Conservation (phyloP, 1,284 basidiomycete genomes). For the Melampsora larici-populina region DNA sequence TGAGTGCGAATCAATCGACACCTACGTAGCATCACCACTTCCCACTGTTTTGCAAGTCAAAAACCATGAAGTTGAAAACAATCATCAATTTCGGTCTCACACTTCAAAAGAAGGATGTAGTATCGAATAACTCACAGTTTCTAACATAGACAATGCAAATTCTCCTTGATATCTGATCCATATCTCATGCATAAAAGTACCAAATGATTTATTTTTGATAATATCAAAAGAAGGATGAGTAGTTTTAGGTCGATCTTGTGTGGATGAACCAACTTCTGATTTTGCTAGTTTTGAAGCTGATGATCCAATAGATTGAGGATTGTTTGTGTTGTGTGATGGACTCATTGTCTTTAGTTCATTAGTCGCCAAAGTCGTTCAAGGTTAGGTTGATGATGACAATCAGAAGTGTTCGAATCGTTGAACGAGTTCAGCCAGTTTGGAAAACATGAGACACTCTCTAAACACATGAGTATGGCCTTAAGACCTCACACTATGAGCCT, state of each 20-base stretch:
- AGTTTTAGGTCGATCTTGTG: background rate
- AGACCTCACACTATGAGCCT: too few relatives aligned
- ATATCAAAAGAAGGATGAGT: conserved; percentile 31
- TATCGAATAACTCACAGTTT: conserved; percentile 26
- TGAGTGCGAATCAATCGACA: background rate
- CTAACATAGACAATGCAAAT: conserved; percentile 41
- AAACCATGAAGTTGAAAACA: background rate
- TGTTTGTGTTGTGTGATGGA: background rate
- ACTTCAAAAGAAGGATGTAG: background rate
- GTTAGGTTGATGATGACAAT: too few relatives aligned
- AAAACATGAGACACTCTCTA: too few relatives aligned
- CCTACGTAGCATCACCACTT: conserved; percentile 36
- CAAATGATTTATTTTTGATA: conserved; percentile 40
- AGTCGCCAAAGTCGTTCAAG: too few relatives aligned
- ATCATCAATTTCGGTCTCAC: background rate
- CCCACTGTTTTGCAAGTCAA: conserved; percentile 27
- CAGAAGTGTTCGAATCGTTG: too few relatives aligned
- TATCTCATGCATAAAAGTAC: conserved; percentile 37
- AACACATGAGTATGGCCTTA: too few relatives aligned
- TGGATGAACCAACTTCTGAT: background rate
- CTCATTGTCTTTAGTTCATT: background rate
- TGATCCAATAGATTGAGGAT: background rate
- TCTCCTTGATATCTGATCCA: conserved; percentile 43
- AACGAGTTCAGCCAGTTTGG: too few relatives aligned
- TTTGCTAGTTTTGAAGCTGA: background rate